Percentiles rank a stretch among this genome's conserved stretches.
Evolutionary conservation across 768 basidiomycete species (phyloP).

Genomic region (Tricholoma bakamatsutake): DNA sequence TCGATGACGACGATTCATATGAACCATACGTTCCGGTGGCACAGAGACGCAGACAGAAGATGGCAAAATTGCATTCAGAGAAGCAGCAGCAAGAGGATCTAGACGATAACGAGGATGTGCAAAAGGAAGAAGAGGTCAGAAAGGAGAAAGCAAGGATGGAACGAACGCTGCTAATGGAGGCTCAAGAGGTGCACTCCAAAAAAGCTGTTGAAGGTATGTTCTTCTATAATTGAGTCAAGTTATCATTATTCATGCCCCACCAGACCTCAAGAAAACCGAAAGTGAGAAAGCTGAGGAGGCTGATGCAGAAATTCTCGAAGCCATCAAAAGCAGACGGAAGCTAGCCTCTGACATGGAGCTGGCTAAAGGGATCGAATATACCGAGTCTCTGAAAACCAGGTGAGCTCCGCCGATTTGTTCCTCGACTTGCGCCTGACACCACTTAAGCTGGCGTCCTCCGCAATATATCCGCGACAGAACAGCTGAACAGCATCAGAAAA

Average conservation of each 20-base stretch:
- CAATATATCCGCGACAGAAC: slow-evolving; percentile 69
- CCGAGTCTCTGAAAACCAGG: slow-evolving; percentile 80
- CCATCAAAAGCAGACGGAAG: slow-evolving; percentile 86
- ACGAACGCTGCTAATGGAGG: slow-evolving; percentile 84
- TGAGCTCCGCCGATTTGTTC: slow-evolving; percentile 21
- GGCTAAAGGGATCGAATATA: slow-evolving; percentile 89
- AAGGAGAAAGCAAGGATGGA: slow-evolving; percentile 78
- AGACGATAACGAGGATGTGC: slow-evolving; percentile 68
- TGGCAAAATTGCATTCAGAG: slow-evolving; percentile 63
- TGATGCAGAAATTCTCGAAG: slow-evolving; percentile 87
- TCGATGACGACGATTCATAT: slow-evolving; percentile 62
- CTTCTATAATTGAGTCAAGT: background rate
- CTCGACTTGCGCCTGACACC: background rate
- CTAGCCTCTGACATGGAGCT: slow-evolving; percentile 91
- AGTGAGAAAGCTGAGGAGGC: slow-evolving; percentile 82
- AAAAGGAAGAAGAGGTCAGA: slow-evolving; percentile 71
- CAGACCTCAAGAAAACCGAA: slow-evolving; percentile 83
- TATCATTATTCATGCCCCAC: slow-evolving; percentile 1
- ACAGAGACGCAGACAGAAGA: slow-evolving; percentile 75
- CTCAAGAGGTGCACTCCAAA: slow-evolving; percentile 87
- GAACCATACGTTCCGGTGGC: slow-evolving; percentile 86
- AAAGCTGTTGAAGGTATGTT: slow-evolving; percentile 74
- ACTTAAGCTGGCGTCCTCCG: slow-evolving; percentile 80
- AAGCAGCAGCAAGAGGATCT: slow-evolving; percentile 55
- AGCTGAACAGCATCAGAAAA: slow-evolving; percentile 59